Evolutionary conservation across 495 filamentous ascomycete genomes (phyloP).

Genomic region (Hyaloscypha hepaticicola): DNA sequence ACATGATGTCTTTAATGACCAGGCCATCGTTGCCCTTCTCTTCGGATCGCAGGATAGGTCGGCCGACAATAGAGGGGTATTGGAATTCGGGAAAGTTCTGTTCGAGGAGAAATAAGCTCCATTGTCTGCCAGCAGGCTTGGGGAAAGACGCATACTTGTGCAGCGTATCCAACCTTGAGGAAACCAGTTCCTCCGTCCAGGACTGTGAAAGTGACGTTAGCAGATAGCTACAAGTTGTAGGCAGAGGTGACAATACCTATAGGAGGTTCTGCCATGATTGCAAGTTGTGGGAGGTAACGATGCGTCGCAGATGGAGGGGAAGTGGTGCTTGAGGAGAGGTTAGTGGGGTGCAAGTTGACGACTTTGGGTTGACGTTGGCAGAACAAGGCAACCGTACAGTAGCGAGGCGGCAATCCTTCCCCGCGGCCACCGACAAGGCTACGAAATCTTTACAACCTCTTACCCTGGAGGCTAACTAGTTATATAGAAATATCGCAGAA

Average conservation of each 20-base stretch:
- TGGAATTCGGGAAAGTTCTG: constrained; percentile 99
- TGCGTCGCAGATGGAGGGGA: not conserved
- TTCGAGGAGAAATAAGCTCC: constrained; percentile 17
- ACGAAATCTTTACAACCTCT: not conserved
- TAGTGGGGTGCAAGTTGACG: constrained; percentile 19
- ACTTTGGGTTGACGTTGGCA: constrained; percentile 3
- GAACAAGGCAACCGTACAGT: constrained; percentile 22
- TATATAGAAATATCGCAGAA: too few relatives aligned
- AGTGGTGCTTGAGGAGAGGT: constrained; percentile 8
- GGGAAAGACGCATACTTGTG: constrained; percentile 54
- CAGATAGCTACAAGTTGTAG: constrained; percentile 17
- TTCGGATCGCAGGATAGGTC: constrained; percentile 95
- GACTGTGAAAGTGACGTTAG: constrained; percentile 55
- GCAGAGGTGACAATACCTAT: constrained; percentile 54
- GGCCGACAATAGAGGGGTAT: constrained; percentile 97
- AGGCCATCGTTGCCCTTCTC: constrained; percentile 60
- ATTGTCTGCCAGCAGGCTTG: not conserved
- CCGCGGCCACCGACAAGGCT: constrained; percentile 22
- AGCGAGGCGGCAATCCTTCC: constrained; percentile 11
- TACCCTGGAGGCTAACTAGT: too few relatives aligned
- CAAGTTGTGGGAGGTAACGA: constrained; percentile 8
- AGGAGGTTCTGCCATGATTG: constrained; percentile 67
- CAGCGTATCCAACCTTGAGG: constrained; percentile 98
- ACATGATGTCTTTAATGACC: constrained; percentile 99
- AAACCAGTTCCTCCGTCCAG: constrained; percentile 99